phyloP scores from a whole-genome alignment of 202 grass and related monocot species.

The Carex arenaria region DNA sequence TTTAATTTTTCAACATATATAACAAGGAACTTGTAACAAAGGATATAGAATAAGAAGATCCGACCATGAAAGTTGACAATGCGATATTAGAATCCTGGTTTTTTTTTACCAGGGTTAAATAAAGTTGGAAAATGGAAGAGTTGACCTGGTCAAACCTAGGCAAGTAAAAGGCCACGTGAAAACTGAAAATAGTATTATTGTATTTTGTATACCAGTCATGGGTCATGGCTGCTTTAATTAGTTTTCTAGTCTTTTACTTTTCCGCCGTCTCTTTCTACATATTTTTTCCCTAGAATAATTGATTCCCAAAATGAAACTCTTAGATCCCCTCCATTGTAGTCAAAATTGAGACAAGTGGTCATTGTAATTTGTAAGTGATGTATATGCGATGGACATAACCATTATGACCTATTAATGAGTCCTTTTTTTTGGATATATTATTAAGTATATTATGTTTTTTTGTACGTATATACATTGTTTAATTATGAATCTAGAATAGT shows the following conservation, averaged over 20 bases:
- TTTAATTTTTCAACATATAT: neutral
- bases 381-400: neutral
- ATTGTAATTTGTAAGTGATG: neutral
- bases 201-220: neutral
- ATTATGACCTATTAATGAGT: no score
- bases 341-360: neutral
- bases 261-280: neutral
- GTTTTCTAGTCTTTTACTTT: conserved; percentile 5
- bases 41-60: neutral
- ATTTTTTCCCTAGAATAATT: no score
- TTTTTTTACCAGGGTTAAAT: neutral
- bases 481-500: neutral
- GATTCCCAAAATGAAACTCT: conserved; percentile 8
- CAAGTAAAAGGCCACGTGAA: conserved; percentile 1
- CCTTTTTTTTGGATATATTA: no score
- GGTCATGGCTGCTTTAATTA: neutral
- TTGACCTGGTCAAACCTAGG: neutral
- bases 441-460: no score
- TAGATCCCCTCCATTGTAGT: neutral
- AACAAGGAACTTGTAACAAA: neutral
- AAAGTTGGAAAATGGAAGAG: neutral
- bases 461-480: neutral
- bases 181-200: neutral
- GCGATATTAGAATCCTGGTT: neutral
- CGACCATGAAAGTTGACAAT: neutral